Base-by-base conservation (phyloP, 495 filamentous ascomycete species). In the Cryomyces antarcticus region DNA sequence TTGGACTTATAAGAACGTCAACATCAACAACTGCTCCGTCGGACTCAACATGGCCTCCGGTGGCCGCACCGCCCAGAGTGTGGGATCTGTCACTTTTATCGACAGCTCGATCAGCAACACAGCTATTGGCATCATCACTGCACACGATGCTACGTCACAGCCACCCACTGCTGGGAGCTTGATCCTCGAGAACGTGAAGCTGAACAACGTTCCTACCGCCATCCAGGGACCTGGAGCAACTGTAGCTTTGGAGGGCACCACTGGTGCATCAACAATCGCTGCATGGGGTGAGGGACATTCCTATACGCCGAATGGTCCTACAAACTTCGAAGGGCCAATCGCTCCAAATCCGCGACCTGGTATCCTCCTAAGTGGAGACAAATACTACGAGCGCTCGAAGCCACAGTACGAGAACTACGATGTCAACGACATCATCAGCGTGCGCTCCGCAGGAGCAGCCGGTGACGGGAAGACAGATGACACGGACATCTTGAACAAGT, bases 1-100 rank as follows among this genome's bases (percentile, higher is more conserved):
- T 28, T 72, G 68, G 70, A 70, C 67, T 3, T 73, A 70, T 45
- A 61, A 67, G 38, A 61, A 61, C 30, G 43, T 59, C 13, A 46
- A 34, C 37, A 51, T 61, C 45, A 52, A 53, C 41, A 57, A 57
- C 47, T 61, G 57, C 47, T 29, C 37, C 17, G 46, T 57, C 12
- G 57, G 49, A 4, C 36, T 61, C 10, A 49, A 59, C 42, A 61
- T 61, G 44, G 41, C 46, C 12, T 39, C 47, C 4, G 52, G 46
- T n/a, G 52, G 47, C 5, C 28, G 48, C 3, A 31, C 27, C 6
- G 53, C 45, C 7, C 43, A 49, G 28, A 43, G 45, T 12, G 54
- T 57, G 2, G 52, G 54, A 11, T 58, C 50, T 29, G 41, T 60
- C 33, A 57, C 55, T 2, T 49, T 62, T 24, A 41, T 59, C 38